Evolutionary conservation across 176 grass and related monocot species (phyloP), one percentile per base, ranked within the genome.

Genomic region (Rhynchospora tenuis): DNA sequence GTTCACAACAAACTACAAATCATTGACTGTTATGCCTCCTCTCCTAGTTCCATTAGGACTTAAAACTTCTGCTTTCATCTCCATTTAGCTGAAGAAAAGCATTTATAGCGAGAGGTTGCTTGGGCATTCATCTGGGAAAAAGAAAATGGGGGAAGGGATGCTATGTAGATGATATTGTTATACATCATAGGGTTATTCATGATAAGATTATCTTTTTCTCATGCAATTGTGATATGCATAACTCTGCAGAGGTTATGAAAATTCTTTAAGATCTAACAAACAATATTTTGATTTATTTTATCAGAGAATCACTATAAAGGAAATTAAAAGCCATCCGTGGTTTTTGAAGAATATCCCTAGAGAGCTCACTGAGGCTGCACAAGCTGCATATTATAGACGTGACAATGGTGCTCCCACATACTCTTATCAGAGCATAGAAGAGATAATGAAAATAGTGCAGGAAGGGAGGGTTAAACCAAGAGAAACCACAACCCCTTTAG

Each of bases 281-380:
- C 26, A 28, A 2, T 67, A 45, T 57, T 67, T 69, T 54, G 38
- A 77, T 86, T 82, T 77, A 52, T 64, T 75, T 67, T 27, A 77
- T 56, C 85, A 98, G 95, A 98, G 95, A 85, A 93, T 93, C 72
- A 98, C 95, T 29, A 91, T 98, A 89, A 93, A 55, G 79, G 95
- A 98, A 86, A 98, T 98, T 83, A 98, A 94, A 86, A 98, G 44
- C 59, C 95, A 98, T 62, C 92, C 92, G 60, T 98, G 95, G 95
- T 94, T 98, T 89, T 48, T 94, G 86, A 98, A 93, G 87, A 98
- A 98, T 87, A 83, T 98, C 46, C 95, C 95, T 4, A 92, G 95
- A 83, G 95, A 95, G 84, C 90, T 98, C 17, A 94, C 90, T 0
- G 92, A 94, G 62, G 48, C 87, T 0, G 95, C 89, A 10, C 92